These are phyloP conservation scores for Zygosaccharomyces kombuchaensis DNA, from an alignment of 805 yeast species.

Conservation along the genomic window DNA sequence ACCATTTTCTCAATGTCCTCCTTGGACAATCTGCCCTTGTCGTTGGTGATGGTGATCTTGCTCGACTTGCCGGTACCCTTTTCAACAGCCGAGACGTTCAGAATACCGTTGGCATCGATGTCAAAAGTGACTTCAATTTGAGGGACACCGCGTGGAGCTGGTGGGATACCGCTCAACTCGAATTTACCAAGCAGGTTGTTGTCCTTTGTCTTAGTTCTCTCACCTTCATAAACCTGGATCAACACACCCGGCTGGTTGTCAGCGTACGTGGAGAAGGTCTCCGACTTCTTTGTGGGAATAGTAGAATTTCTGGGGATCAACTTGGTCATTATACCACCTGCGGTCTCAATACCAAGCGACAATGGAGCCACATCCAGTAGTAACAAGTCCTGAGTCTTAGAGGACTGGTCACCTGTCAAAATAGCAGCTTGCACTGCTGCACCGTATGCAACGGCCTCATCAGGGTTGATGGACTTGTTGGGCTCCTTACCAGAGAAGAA, in stretches of 20 bases:
- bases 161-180: constrained; percentile 94
- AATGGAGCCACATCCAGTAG: constrained; percentile 96
- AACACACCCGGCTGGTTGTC: constrained; percentile 99
- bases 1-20: constrained; percentile 98
- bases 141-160: constrained; percentile 98
- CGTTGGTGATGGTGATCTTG: constrained; percentile 97
- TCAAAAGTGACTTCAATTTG: constrained; percentile 97
- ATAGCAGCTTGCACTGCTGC: constrained; percentile 99
- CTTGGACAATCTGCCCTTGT: constrained; percentile 96
- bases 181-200: constrained; percentile 96
- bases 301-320: constrained; percentile 96
- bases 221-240: constrained; percentile 97
- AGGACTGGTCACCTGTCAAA: constrained; percentile 91
- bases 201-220: constrained; percentile 93
- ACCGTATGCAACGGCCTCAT: constrained; percentile 99
- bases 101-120: constrained; percentile 94
- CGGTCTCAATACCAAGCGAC: constrained; percentile 96
- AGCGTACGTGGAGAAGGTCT: constrained; percentile 92
- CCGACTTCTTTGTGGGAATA: constrained; percentile 96
- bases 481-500: constrained; percentile 98
- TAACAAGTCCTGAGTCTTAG: constrained; percentile 92
- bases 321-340: constrained; percentile 99
- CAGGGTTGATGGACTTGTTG: constrained; percentile 94
- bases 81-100: constrained; percentile 93
- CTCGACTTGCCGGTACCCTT: constrained; percentile 98